Conservation (phyloP, 495 filamentous ascomycete species). For the Aspergillus avenaceus region DNA sequence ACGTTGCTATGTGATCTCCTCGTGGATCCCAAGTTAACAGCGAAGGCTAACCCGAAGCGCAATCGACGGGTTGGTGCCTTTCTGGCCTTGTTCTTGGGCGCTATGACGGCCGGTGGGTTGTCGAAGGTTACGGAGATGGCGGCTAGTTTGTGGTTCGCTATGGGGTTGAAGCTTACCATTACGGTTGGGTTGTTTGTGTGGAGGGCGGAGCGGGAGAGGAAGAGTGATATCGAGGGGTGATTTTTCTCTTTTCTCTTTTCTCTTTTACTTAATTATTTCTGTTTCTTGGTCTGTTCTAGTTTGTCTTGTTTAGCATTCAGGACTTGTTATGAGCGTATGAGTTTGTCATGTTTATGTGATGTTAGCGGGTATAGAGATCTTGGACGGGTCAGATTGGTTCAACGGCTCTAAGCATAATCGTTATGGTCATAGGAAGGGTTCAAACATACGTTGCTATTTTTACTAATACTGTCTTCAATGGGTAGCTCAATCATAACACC, state of each 20-base stretch:
- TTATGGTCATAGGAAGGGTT: too few relatives aligned
- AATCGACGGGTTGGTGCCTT: constrained; percentile 32
- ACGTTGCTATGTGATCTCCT: constrained; percentile 60
- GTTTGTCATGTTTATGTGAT: neutral
- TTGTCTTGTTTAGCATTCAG: neutral
- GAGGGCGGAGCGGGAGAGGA: constrained; percentile 16
- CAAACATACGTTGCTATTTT: too few relatives aligned
- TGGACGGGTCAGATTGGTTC: too few relatives aligned
- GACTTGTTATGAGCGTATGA: neutral
- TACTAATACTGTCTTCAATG: too few relatives aligned
- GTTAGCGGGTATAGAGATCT: too few relatives aligned
- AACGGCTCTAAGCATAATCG: too few relatives aligned
- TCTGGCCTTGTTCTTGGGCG: constrained; percentile 31
- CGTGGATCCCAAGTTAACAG: constrained; percentile 27
- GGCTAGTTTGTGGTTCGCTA: constrained; percentile 35
- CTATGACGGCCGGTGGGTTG: constrained; percentile 36
- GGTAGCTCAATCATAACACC: too few relatives aligned
- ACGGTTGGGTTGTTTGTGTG: constrained; percentile 31
- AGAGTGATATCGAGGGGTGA: constrained; percentile 9
- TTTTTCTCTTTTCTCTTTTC: neutral
- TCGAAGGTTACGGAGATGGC: constrained; percentile 26
- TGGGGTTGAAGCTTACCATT: constrained; percentile 30
- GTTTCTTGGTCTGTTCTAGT: neutral
- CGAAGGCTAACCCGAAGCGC: constrained; percentile 26
- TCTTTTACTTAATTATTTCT: neutral